Base-by-base conservation (phyloP, 2,329 filamentous ascomycete species). In the Alternaria dauci region DNA sequence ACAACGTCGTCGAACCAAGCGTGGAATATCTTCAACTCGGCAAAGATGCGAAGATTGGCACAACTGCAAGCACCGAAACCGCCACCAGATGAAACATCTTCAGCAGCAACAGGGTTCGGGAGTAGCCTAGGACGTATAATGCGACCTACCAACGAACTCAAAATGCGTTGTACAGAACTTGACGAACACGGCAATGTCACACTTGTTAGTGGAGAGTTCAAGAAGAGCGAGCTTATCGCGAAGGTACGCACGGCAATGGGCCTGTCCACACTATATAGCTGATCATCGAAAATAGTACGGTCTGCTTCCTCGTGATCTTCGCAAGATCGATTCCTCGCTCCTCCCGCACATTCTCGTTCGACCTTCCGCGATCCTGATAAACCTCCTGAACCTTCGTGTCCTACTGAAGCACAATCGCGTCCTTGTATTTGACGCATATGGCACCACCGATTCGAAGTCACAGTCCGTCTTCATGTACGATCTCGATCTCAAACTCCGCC, bases 391-490 rank as follows among this genome's bases (percentile, higher is more conserved):
- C 78, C 88, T 99, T 48, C 92, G 95, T 62, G 95, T 97, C 54
- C 86, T 99, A 25, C 97, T 99, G 77, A 97, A 97, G 81, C 88
- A 94, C 65, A 92, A 99, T 74, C 91, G 94, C 25, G 93, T 99
- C 7, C 87, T 99, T 25, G 89, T 99, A 5, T 98, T 99, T 76
- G 95, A 98, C 73, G 92, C 95, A 14, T 98, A 97, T 79, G 95
- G 95, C 30, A 95, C 93, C 41, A 94, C 93, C 61, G 93, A 96
- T 69, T 96, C 93, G 0, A 97, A 97, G 73, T 93, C 94, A 32
- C 95, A 98, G 78, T 97, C 93, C 4, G 88, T 95, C 14, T 99
- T 99, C 81, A 96, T 99, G 88, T 97, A 98, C 80, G 95, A 98
- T 74, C 82, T 99, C 20, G 93, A 98, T 78, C 92, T 92, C 12